Percentiles rank a stretch among this genome's conserved stretches.
phyloP scores from a whole-genome alignment of 129 eudicot species.

The Artemisia annua region DNA sequence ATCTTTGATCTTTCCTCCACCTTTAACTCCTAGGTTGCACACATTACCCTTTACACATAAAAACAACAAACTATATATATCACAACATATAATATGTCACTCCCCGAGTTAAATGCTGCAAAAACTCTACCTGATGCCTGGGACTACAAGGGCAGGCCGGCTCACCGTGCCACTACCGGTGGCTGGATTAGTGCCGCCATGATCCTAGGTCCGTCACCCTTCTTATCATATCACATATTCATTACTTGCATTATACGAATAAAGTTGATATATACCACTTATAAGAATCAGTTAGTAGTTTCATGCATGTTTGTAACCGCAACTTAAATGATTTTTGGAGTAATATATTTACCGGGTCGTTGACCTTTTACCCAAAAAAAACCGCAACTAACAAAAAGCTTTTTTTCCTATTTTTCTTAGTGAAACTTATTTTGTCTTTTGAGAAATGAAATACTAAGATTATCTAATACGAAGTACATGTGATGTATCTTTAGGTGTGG shows the following conservation, averaged over 20 bases:
- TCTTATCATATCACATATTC: background rate
- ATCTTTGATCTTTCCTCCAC: slow-evolving; percentile 22
- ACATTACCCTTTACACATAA: slow-evolving; percentile 4
- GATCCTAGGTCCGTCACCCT: slow-evolving; percentile 62
- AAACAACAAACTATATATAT: slow-evolving; percentile 20
- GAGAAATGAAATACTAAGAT: too few relatives aligned
- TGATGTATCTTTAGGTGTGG: slow-evolving; percentile 46
- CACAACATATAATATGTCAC: slow-evolving; percentile 41
- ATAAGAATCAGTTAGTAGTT: background rate
- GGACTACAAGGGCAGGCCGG: slow-evolving; percentile 77
- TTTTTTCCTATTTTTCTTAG: too few relatives aligned
- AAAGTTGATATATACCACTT: background rate
- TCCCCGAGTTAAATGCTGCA: slow-evolving; percentile 47
- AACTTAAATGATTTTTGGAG: too few relatives aligned
- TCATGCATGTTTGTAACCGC: background rate
- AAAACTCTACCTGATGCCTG: slow-evolving; percentile 75
- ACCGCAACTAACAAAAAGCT: background rate
- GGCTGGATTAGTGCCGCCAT: slow-evolving; percentile 85
- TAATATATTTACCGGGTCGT: too few relatives aligned
- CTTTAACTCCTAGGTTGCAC: slow-evolving; percentile 28
- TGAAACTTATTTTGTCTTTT: too few relatives aligned
- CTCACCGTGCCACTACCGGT: slow-evolving; percentile 66
- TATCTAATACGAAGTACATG: background rate
- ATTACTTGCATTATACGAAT: background rate
- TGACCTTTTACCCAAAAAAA: too few relatives aligned